phyloP scores from a whole-genome alignment of 106 monocot genomes.

The Platanthera zijinensis region DNA sequence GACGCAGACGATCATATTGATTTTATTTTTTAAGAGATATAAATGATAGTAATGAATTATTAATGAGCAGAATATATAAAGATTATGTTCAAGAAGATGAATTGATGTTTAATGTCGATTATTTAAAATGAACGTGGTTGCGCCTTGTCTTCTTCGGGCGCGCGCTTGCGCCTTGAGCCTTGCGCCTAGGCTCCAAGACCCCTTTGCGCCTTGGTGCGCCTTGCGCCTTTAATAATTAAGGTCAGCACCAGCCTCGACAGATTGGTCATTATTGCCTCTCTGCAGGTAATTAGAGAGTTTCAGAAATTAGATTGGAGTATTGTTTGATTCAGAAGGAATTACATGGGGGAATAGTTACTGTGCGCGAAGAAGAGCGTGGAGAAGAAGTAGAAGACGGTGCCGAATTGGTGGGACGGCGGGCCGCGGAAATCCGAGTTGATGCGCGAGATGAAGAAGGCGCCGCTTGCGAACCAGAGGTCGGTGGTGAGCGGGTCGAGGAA shows the following conservation, averaged over 20 bases:
- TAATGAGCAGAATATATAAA: no score
- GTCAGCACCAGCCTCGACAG: conserved; percentile 17
- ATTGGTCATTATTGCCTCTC: conserved; percentile 15
- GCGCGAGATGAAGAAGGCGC: conserved; percentile 34
- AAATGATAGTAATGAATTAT: no score
- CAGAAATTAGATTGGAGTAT: not conserved
- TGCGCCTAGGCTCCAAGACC: no score
- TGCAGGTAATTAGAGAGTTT: not conserved
- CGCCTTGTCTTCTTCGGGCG: no score
- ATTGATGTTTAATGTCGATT: no score
- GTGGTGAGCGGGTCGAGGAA: conserved; percentile 20
- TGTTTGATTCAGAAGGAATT: not conserved
- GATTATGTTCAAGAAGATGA: no score
- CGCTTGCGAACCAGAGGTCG: conserved; percentile 25
- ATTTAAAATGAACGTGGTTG: no score
- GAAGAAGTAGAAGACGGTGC: conserved; percentile 55
- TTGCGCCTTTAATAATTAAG: no score
- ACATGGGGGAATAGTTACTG: conserved; percentile 11
- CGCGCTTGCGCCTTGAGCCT: no score
- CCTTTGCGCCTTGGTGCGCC: no score
- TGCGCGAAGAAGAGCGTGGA: conserved; percentile 53
- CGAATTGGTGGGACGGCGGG: conserved; percentile 19
- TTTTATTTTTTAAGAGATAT: no score
- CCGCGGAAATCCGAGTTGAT: conserved; percentile 42
- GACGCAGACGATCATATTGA: no score